phyloP scores from a whole-genome alignment of 2,329 filamentous ascomycete genomes.

The Pseudogymnoascus sp. region DNA sequence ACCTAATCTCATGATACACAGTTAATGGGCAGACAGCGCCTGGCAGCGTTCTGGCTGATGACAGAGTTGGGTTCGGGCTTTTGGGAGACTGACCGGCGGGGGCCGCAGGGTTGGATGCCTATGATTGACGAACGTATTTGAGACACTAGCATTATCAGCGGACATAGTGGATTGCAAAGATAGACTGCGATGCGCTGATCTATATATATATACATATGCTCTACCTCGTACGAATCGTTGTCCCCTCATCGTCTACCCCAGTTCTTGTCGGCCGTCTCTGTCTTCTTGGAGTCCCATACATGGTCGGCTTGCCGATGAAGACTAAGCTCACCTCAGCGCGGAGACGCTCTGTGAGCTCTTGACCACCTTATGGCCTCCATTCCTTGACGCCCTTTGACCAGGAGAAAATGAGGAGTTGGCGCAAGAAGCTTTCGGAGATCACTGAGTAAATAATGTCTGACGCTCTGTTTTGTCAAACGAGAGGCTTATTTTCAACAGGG shows the following conservation, averaged over 20 bases:
- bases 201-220: background rate
- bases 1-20: constrained; percentile 2
- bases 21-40: background rate
- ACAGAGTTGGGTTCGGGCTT: background rate
- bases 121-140: background rate
- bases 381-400: too few relatives aligned
- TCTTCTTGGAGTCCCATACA: too few relatives aligned
- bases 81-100: background rate
- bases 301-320: too few relatives aligned
- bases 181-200: background rate
- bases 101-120: background rate
- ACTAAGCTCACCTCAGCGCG: too few relatives aligned
- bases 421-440: too few relatives aligned
- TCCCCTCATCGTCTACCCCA: background rate
- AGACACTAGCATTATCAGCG: background rate
- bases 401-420: too few relatives aligned
- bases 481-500: too few relatives aligned
- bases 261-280: too few relatives aligned
- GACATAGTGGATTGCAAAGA: background rate
- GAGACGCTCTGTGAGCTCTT: too few relatives aligned
- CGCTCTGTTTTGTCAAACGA: too few relatives aligned
- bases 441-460: too few relatives aligned
- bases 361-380: too few relatives aligned
- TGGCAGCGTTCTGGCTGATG: background rate
- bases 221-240: background rate